phyloP scores from a whole-genome alignment of 2,329 filamentous ascomycete species.

The Penicillium sclerotigenum region DNA sequence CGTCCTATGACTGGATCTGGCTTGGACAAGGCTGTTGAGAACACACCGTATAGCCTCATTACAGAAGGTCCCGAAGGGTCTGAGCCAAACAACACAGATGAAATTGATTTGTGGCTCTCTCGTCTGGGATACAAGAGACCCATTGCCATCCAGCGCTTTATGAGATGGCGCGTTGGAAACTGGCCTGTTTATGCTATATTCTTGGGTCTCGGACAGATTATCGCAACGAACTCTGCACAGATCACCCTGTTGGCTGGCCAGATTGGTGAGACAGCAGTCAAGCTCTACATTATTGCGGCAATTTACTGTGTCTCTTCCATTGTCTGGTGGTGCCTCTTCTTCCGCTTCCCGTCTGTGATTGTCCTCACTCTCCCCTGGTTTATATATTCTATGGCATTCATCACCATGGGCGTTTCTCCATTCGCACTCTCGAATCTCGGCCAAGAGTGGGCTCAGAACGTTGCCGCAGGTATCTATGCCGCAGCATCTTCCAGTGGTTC shows the following conservation, averaged over 20 bases:
- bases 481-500: conserved; percentile 62
- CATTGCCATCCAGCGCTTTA: conserved; percentile 53
- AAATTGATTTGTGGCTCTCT: conserved; percentile 30
- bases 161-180: conserved; percentile 57
- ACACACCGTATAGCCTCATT: conserved; percentile 27
- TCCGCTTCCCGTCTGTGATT: conserved; percentile 55
- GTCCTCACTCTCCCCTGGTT: conserved; percentile 59
- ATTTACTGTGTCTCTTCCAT: conserved; percentile 59
- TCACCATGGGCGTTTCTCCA: conserved; percentile 60
- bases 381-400: conserved; percentile 61
- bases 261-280: conserved; percentile 56
- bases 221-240: conserved; percentile 65
- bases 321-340: conserved; percentile 62
- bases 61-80: conserved; percentile 26
- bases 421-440: conserved; percentile 41
- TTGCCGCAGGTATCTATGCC: conserved; percentile 61
- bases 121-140: conserved; percentile 54
- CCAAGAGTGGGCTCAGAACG: conserved; percentile 58
- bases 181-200: conserved; percentile 64
- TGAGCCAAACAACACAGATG: conserved; percentile 37
- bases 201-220: conserved; percentile 60
- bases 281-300: conserved; percentile 59
- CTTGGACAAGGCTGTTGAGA: conserved; percentile 40
- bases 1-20: conserved; percentile 34
- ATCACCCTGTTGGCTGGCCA: conserved; percentile 65